phyloP scores from a whole-genome alignment of 1,139 yeast genomes.

The Saccharomyces hybrid region DNA sequence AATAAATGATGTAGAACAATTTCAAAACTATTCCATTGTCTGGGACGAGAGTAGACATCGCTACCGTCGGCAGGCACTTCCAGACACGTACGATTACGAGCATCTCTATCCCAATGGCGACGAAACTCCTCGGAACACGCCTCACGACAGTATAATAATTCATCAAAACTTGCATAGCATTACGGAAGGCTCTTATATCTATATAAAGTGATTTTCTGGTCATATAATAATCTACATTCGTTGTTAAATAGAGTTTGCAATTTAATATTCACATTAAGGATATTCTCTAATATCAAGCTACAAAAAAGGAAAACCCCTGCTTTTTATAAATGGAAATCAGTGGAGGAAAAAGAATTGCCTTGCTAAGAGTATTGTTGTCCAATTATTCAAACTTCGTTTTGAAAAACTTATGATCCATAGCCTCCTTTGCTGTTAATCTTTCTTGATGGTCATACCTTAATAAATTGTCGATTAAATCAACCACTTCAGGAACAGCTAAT shows the following conservation, averaged over 20 bases:
- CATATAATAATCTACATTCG: neutral
- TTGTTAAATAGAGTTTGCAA: neutral
- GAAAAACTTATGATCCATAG: slow-evolving; percentile 54
- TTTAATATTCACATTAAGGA: neutral
- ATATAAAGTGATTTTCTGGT: neutral
- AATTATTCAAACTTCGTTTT: slow-evolving; percentile 16
- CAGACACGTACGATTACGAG: neutral
- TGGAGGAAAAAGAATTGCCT: neutral
- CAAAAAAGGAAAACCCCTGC: slow-evolving; percentile 1
- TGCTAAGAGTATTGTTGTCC: neutral
- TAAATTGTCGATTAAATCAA: slow-evolving; percentile 58
- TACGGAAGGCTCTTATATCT: neutral
- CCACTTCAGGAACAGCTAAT: slow-evolving; percentile 51
- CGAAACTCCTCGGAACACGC: neutral
- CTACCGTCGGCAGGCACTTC: neutral
- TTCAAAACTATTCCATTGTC: slow-evolving; percentile 4
- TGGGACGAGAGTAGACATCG: slow-evolving; percentile 1
- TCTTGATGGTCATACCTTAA: slow-evolving; percentile 66
- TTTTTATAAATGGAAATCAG: neutral
- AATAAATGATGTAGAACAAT: slow-evolving; percentile 17
- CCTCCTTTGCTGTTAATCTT: slow-evolving; percentile 68
- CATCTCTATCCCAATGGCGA: neutral
- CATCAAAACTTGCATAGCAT: neutral
- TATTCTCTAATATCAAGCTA: neutral
- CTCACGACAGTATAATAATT: neutral